Percentiles rank a stretch among this genome's conserved stretches.
Conservation (phyloP, 768 basidiomycete genomes). For the Mycena sanguinolenta region DNA sequence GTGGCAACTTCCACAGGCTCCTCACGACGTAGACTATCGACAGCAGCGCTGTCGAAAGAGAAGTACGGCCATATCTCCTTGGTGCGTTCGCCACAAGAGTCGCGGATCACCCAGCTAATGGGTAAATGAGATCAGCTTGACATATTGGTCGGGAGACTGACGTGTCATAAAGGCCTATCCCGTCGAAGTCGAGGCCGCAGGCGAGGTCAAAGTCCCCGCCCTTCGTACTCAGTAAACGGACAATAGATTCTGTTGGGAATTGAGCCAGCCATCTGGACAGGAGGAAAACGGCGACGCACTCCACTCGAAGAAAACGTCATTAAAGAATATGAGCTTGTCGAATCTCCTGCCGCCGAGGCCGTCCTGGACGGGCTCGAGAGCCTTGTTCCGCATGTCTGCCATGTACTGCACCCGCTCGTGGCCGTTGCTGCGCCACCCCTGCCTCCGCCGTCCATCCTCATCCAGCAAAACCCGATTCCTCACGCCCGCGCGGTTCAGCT, state of each 20-base stretch:
- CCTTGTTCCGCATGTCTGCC: conserved; percentile 85
- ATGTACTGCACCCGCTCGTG: conserved; percentile 59
- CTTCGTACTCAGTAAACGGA: conserved; percentile 56
- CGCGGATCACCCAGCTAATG: conserved; percentile 39
- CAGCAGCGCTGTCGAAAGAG: conserved; percentile 73
- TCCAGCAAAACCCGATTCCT: conserved; percentile 29
- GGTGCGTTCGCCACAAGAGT: conserved; percentile 57
- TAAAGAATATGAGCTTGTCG: conserved; percentile 86
- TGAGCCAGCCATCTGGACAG: conserved; percentile 74
- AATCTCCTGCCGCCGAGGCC: conserved; percentile 80
- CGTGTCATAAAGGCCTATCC: conserved; percentile 62
- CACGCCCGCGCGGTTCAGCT: conserved; percentile 23
- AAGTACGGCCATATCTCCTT: conserved; percentile 82
- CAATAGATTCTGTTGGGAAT: conserved; percentile 77
- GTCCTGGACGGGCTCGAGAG: conserved; percentile 82
- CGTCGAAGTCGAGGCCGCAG: conserved; percentile 76
- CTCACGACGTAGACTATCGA: conserved; percentile 67
- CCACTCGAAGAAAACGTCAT: conserved; percentile 68
- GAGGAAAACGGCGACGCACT: conserved; percentile 24
- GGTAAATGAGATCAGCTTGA: background rate
- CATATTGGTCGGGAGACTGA: conserved; percentile 57
- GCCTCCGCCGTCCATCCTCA: conserved; percentile 23
- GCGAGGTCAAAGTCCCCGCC: conserved; percentile 76
- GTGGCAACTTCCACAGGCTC: conserved; percentile 79
- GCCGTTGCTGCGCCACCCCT: conserved; percentile 34